Conservation (phyloP, 2,329 filamentous ascomycete genomes). For the Cytospora chrysosperma region DNA sequence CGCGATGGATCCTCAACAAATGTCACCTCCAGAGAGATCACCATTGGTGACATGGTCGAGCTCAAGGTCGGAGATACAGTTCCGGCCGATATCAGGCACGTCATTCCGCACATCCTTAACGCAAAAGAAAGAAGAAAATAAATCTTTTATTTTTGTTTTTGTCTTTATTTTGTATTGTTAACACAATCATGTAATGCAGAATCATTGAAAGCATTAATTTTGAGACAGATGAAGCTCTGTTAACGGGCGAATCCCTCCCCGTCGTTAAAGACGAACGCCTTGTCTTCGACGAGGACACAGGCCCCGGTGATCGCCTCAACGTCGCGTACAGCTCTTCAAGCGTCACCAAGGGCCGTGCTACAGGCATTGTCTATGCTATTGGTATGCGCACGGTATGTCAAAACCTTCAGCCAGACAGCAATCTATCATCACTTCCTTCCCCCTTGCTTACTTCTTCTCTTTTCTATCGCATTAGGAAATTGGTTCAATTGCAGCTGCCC, state of each 20-base stretch:
- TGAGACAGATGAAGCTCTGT: conserved; percentile 59
- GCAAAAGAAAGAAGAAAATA: neutral
- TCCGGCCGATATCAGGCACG: conserved; percentile 40
- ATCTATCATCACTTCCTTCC: too few species aligned
- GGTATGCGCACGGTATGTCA: conserved; percentile 60
- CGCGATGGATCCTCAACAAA: conserved; percentile 47
- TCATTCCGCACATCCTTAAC: neutral
- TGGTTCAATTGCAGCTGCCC: conserved; percentile 60
- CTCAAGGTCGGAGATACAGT: conserved; percentile 47
- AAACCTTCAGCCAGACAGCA: too few species aligned
- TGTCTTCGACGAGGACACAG: conserved; percentile 51
- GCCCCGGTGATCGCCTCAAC: conserved; percentile 60
- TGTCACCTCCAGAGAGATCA: conserved; percentile 53
- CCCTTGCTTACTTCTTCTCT: too few species aligned
- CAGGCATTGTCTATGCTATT: conserved; percentile 58
- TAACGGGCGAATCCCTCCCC: conserved; percentile 63
- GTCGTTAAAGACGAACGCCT: conserved; percentile 51
- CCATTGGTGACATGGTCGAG: conserved; percentile 58
- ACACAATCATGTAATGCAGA: conserved; percentile 26
- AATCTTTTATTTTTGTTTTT: neutral
- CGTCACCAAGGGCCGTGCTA: conserved; percentile 61
- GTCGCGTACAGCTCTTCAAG: conserved; percentile 61
- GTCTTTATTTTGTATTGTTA: neutral
- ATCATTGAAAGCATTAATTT: conserved; percentile 54
- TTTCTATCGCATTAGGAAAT: too few species aligned